These are phyloP conservation scores for Malassezia sp. DNA, from an alignment of 1,284 basidiomycete genomes.

Conservation along the genomic window DNA sequence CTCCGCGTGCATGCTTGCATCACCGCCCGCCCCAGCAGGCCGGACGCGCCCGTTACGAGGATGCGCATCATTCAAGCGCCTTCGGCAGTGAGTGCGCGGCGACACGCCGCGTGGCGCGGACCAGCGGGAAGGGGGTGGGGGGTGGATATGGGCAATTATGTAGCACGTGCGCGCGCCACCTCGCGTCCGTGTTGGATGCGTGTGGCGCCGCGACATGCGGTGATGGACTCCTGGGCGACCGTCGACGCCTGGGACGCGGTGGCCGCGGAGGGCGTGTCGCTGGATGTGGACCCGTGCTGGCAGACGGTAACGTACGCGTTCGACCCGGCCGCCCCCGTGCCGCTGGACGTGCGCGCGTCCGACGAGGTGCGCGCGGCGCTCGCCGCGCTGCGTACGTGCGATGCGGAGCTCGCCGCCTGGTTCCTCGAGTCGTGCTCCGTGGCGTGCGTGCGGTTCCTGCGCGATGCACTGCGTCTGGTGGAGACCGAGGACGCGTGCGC, in stretches of 20 bases:
- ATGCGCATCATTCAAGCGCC: conserved; percentile 21
- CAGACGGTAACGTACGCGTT: too few species aligned
- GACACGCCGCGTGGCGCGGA: too few species aligned
- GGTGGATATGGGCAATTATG: too few species aligned
- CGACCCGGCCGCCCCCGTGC: conserved; percentile 4
- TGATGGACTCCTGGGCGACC: background rate
- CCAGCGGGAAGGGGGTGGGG: too few species aligned
- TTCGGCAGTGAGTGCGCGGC: too few species aligned
- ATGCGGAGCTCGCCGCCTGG: conserved; percentile 1
- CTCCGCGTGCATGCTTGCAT: conserved; percentile 22
- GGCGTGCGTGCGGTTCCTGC: background rate
- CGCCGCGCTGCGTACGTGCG: background rate
- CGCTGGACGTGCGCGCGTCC: background rate
- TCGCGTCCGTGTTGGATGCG: background rate
- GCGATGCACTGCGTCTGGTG: too few species aligned
- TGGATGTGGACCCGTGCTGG: too few species aligned
- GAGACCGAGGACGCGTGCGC: too few species aligned
- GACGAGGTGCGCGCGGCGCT: background rate
- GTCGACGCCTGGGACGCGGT: background rate
- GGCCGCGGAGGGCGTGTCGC: background rate
- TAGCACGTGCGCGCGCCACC: background rate
- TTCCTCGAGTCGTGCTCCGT: conserved; percentile 1
- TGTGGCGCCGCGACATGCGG: background rate
- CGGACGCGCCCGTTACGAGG: conserved; percentile 51
- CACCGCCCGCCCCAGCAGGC: conserved; percentile 50